Evolutionary conservation across 805 yeast genomes (phyloP).

Genomic region (Metschnikowia kunwiensis): DNA sequence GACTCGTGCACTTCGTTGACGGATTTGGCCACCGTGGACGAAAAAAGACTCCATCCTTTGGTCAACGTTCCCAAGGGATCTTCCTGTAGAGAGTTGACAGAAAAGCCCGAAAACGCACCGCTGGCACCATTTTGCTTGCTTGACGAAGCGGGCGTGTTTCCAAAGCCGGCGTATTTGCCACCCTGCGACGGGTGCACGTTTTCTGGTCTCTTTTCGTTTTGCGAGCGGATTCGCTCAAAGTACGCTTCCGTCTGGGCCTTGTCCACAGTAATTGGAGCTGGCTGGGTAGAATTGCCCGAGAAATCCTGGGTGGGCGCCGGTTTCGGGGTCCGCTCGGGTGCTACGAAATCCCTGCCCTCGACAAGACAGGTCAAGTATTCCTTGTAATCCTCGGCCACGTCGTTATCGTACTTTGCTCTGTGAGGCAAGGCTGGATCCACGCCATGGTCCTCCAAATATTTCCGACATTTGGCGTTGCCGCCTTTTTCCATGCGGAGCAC

Average conservation of each 20-base stretch:
- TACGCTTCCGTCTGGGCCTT: constrained; percentile 73
- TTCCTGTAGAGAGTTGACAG: constrained; percentile 63
- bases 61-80: constrained; percentile 91
- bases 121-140: constrained; percentile 22
- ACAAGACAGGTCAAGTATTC: constrained; percentile 70
- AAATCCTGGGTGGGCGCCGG: neutral
- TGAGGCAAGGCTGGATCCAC: constrained; percentile 62
- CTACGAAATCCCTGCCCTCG: constrained; percentile 65
- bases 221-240: constrained; percentile 74
- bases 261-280: constrained; percentile 28
- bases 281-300: constrained; percentile 18
- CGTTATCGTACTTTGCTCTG: constrained; percentile 76
- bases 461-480: constrained; percentile 75
- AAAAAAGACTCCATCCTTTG: constrained; percentile 92
- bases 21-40: constrained; percentile 79
- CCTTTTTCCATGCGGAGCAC: constrained; percentile 88
- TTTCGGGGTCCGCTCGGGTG: constrained; percentile 31
- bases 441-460: constrained; percentile 70
- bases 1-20: constrained; percentile 81
- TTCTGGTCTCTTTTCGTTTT: constrained; percentile 70
- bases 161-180: constrained; percentile 90
- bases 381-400: constrained; percentile 93
- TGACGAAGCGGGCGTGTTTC: constrained; percentile 64
- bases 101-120: constrained; percentile 53
- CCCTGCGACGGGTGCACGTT: constrained; percentile 90